Evolutionary conservation across 495 filamentous ascomycete species (phyloP).

Genomic region (Tuber borchii): DNA sequence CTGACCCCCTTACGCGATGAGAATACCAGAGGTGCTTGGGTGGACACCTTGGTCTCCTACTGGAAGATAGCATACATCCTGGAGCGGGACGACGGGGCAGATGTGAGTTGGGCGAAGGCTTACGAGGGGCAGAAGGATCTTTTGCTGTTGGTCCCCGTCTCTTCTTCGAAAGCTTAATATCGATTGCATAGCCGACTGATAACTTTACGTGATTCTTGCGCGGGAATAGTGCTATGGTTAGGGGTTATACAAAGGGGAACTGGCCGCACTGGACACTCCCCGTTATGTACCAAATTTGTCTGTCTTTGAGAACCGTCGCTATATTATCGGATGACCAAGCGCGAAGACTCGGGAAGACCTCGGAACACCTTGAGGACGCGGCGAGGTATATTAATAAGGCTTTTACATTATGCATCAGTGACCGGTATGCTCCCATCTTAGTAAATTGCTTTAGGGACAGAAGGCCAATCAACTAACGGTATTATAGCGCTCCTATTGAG

Average conservation of each 20-base stretch:
- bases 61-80: slow-evolving; percentile 74
- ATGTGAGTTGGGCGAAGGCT: slow-evolving; percentile 56
- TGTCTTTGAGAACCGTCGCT: slow-evolving; percentile 77
- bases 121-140: slow-evolving; percentile 83
- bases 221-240: slow-evolving; percentile 22
- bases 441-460: neutral
- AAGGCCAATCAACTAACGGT: neutral
- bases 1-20: slow-evolving; percentile 27
- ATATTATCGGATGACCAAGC: slow-evolving; percentile 72
- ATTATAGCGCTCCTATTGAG: slow-evolving; percentile 65
- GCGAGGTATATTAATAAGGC: slow-evolving; percentile 79
- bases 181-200: slow-evolving; percentile 64
- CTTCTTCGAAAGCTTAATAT: slow-evolving; percentile 48
- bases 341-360: slow-evolving; percentile 45
- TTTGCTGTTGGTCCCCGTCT: slow-evolving; percentile 58
- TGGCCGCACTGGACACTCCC: slow-evolving; percentile 84
- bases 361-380: slow-evolving; percentile 69
- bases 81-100: slow-evolving; percentile 47
- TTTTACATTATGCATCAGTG: slow-evolving; percentile 78
- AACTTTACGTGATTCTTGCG: slow-evolving; percentile 5
- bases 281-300: slow-evolving; percentile 75
- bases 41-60: slow-evolving; percentile 72
- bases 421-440: slow-evolving; percentile 57
- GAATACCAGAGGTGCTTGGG: slow-evolving; percentile 53
- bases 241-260: slow-evolving; percentile 55